Conservation (phyloP, 2,329 filamentous ascomycete genomes). For the Sclerotinia borealis region DNA sequence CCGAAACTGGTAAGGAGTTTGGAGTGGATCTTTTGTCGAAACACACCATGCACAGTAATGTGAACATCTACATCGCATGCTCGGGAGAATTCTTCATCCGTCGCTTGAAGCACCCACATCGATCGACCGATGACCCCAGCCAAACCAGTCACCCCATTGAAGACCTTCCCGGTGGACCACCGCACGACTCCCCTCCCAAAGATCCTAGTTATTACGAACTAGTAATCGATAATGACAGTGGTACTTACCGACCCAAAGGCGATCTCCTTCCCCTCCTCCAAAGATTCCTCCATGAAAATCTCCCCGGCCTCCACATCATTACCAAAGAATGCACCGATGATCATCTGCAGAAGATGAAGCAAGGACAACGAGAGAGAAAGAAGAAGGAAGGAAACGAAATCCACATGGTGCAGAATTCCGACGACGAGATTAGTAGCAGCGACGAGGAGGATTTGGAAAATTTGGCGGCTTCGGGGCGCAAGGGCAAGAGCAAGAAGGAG, state of each 20-base stretch:
- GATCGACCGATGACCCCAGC: conserved; percentile 38
- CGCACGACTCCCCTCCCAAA: conserved; percentile 38
- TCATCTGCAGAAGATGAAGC: conserved; percentile 67
- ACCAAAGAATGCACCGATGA: conserved; percentile 76
- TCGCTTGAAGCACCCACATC: conserved; percentile 50
- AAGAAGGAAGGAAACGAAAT: conserved; percentile 51
- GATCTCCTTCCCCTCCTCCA: conserved; percentile 66
- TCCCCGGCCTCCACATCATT: conserved; percentile 70
- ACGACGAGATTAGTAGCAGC: conserved; percentile 30
- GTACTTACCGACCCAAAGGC: conserved; percentile 85
- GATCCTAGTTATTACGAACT: conserved; percentile 67
- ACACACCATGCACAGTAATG: conserved; percentile 95
- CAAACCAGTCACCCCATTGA: conserved; percentile 48
- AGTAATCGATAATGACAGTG: conserved; percentile 90
- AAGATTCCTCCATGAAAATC: conserved; percentile 62
- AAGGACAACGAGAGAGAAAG: conserved; percentile 67
- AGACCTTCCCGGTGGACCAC: conserved; percentile 43
- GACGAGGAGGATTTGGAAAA: conserved; percentile 33
- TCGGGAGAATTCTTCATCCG: conserved; percentile 91
- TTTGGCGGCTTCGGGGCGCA: background rate
- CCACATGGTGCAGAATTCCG: conserved; percentile 50
- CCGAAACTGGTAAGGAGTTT: conserved; percentile 92
- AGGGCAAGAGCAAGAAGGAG: conserved; percentile 46
- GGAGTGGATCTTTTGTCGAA: conserved; percentile 90
- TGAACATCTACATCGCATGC: conserved; percentile 84